phyloP scores from a whole-genome alignment of 2,329 filamentous ascomycete species.

The Sporothrix euskadiensis region DNA sequence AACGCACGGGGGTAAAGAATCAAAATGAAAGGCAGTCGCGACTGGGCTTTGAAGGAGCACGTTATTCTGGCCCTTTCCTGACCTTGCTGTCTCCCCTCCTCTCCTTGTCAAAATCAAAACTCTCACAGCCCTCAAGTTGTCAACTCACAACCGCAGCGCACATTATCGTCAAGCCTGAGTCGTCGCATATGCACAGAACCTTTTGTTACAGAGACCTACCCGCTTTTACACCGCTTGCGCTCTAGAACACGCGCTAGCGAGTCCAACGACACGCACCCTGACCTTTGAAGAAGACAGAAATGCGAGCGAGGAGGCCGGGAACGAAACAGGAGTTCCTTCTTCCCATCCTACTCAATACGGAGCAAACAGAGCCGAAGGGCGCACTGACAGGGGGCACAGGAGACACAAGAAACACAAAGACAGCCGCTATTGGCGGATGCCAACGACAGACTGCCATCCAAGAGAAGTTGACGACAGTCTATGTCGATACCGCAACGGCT shows the following conservation, averaged over 20 bases:
- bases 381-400: conserved; percentile 17
- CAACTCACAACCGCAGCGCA: background rate
- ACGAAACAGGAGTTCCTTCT: background rate
- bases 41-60: background rate
- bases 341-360: background rate
- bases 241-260: conserved; percentile 23
- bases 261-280: conserved; percentile 1
- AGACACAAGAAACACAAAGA: background rate
- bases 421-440: background rate
- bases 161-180: conserved; percentile 10
- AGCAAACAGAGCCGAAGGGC: conserved; percentile 2
- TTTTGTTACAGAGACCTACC: conserved; percentile 11
- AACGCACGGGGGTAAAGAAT: conserved; percentile 7
- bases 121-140: background rate
- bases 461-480: background rate
- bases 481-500: background rate
- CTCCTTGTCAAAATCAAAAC: background rate
- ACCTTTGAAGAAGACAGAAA: background rate
- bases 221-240: background rate
- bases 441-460: background rate
- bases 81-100: background rate
- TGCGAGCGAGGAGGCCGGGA: background rate
- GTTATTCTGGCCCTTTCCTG: background rate
- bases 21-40: background rate
- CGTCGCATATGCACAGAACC: background rate